A percentile compares a stretch with the other conserved stretches of the same genome.
phyloP scores from a whole-genome alignment of 1,284 basidiomycete genomes.

The Marasmius tenuissimus region DNA sequence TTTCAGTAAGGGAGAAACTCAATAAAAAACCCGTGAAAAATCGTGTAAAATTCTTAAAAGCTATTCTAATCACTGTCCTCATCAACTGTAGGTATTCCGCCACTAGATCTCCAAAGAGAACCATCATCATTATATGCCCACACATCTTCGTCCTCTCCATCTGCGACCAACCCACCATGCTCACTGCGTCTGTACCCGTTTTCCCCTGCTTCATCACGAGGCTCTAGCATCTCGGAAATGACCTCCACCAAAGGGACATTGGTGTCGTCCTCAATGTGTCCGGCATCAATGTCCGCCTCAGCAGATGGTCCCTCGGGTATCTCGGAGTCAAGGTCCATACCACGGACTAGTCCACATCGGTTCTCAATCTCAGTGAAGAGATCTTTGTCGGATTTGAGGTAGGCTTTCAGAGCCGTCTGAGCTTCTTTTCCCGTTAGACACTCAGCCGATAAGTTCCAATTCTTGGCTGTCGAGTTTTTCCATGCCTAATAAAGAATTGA shows the following conservation, averaged over 20 bases:
- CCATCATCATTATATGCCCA: constrained; percentile 6
- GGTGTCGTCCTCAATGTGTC: constrained; percentile 7
- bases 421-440: constrained; percentile 17
- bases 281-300: background rate
- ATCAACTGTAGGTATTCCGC: background rate
- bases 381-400: constrained; percentile 12
- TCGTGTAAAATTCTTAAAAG: background rate
- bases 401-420: constrained; percentile 13
- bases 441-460: constrained; percentile 17
- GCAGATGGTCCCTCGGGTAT: background rate
- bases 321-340: background rate
- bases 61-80: background rate
- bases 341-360: constrained; percentile 5
- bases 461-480: constrained; percentile 14
- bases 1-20: background rate
- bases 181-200: background rate
- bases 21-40: background rate
- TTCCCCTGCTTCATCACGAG: background rate
- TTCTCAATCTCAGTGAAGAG: constrained; percentile 17
- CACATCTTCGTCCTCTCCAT: background rate
- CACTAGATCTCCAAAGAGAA: background rate
- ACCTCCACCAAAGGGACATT: constrained; percentile 16
- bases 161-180: background rate
- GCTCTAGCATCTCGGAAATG: constrained; percentile 1
- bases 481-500: constrained; percentile 8